Percentiles rank a stretch among this genome's conserved stretches.
phyloP scores from a whole-genome alignment of 345 rosid genomes.

The Mallotus nudiflorus region DNA sequence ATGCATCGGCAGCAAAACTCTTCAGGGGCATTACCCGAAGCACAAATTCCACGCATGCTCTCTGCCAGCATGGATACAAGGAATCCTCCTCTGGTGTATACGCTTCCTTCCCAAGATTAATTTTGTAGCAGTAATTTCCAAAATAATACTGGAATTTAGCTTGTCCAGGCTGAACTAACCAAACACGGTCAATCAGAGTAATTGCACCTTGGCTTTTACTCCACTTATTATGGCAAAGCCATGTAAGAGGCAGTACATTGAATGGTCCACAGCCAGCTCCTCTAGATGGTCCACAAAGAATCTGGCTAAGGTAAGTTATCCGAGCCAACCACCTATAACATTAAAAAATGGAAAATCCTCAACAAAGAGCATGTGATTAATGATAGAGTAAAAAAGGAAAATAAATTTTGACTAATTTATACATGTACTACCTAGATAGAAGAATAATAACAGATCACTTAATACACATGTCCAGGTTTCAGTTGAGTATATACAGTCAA shows the following conservation, averaged over 20 bases:
- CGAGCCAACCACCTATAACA: not conserved
- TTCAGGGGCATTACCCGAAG: slow-evolving; percentile 99
- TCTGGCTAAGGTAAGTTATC: not conserved
- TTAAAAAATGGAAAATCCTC: not conserved
- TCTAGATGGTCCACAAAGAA: too few relatives aligned
- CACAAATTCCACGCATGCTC: slow-evolving; percentile 99
- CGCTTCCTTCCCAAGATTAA: slow-evolving; percentile 38
- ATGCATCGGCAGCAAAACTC: slow-evolving; percentile 88
- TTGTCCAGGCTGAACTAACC: slow-evolving; percentile 17
- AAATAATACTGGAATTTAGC: slow-evolving; percentile 11
- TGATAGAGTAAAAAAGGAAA: too few relatives aligned
- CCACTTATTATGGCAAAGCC: not conserved
- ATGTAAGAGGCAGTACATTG: not conserved
- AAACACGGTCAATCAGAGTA: slow-evolving; percentile 14
- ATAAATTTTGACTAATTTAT: too few relatives aligned
- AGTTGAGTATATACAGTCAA: not conserved
- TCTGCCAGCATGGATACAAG: slow-evolving; percentile 98
- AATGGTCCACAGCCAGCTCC: not conserved
- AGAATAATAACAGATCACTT: not conserved
- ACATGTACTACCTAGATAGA: not conserved
- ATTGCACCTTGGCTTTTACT: not conserved
- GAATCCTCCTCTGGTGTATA: slow-evolving; percentile 42
- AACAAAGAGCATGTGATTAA: not conserved
- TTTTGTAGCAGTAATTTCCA: slow-evolving; percentile 25
- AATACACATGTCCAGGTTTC: not conserved